Percentiles rank a stretch among this genome's conserved stretches.
These are phyloP conservation scores for Fagopyrum esculentum DNA, from an alignment of 148 eudicot species.

Conservation along the genomic window DNA sequence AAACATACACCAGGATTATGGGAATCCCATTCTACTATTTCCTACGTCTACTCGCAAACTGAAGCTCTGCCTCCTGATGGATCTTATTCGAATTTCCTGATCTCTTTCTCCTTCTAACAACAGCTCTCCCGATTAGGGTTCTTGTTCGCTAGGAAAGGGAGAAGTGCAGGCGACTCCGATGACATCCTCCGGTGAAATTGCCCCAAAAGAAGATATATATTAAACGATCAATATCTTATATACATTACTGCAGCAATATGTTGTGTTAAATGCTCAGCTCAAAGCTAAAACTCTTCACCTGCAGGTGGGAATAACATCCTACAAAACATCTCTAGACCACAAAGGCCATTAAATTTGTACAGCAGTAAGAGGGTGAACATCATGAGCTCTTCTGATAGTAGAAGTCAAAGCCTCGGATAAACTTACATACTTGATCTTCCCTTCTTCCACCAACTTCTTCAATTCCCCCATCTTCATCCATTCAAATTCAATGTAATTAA, in stretches of 20 bases:
- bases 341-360: slow-evolving; percentile 17
- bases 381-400: slow-evolving; percentile 19
- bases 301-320: slow-evolving; percentile 17
- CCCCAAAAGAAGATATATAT: no score
- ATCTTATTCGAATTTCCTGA: no score
- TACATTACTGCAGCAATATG: no score
- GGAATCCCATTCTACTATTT: neutral
- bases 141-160: no score
- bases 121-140: no score
- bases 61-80: neutral
- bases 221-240: no score
- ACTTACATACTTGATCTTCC: slow-evolving; percentile 15
- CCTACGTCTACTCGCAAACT: neutral
- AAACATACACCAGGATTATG: neutral
- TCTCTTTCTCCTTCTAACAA: no score
- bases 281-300: neutral
- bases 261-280: neutral
- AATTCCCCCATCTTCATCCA: slow-evolving; percentile 13
- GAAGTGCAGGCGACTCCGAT: no score
- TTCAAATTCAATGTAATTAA: no score
- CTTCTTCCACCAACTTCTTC: slow-evolving; percentile 17
- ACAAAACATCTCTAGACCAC: slow-evolving; percentile 16
- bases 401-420: slow-evolving; percentile 14
- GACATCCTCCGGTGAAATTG: no score
- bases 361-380: slow-evolving; percentile 17